These are phyloP conservation scores for Tuber melanosporum DNA, from an alignment of 495 filamentous ascomycete genomes.

Conservation along the genomic window DNA sequence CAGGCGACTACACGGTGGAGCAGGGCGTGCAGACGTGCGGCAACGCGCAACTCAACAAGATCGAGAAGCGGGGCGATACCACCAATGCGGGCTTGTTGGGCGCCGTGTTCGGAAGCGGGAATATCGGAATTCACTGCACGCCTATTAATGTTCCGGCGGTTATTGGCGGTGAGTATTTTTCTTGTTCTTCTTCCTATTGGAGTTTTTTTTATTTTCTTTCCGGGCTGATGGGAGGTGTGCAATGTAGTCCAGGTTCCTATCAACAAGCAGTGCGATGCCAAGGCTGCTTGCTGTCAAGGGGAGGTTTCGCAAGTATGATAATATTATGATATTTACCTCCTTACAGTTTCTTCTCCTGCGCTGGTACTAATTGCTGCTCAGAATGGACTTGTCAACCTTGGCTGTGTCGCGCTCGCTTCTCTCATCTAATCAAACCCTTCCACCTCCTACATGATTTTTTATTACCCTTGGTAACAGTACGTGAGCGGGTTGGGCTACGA, in stretches of 20 bases:
- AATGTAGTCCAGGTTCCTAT: conserved; percentile 25
- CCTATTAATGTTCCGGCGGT: conserved; percentile 27
- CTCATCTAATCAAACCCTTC: conserved; percentile 15
- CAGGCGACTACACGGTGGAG: conserved; percentile 32
- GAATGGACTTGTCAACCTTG: conserved; percentile 31
- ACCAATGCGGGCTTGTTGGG: conserved; percentile 26
- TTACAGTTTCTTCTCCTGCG: neutral
- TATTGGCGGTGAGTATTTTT: conserved; percentile 16
- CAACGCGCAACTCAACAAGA: conserved; percentile 34
- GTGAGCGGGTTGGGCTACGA: conserved; percentile 9
- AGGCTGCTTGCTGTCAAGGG: conserved; percentile 33
- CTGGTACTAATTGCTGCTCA: neutral
- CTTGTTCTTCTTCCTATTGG: no score
- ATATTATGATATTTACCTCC: no score
- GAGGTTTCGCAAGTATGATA: conserved; percentile 25
- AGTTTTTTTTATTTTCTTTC: neutral
- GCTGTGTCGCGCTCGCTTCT: conserved; percentile 28
- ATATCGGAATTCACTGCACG: conserved; percentile 30
- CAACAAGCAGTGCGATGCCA: conserved; percentile 33
- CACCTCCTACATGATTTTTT: neutral
- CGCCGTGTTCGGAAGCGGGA: conserved; percentile 20
- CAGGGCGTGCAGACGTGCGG: conserved; percentile 33
- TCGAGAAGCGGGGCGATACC: conserved; percentile 34
- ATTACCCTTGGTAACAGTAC: neutral
- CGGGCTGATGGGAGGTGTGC: no score